Conservation (phyloP, 495 filamentous ascomycete genomes). For the Xylaria acuta region DNA sequence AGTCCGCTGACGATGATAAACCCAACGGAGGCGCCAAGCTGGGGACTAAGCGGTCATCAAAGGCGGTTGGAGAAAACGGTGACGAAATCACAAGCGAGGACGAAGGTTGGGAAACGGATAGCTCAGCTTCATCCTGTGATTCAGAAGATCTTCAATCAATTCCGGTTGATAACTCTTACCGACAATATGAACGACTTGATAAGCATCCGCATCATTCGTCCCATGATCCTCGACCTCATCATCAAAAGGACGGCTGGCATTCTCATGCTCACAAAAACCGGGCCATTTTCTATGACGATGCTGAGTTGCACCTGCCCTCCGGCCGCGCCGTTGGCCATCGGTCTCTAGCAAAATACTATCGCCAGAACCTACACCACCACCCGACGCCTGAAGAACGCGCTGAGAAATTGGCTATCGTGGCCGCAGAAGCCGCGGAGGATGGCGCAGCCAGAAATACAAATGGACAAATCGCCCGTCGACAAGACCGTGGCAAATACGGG, state of each 20-base stretch:
- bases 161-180: conserved; percentile 67
- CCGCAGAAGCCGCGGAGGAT: conserved; percentile 44
- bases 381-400: conserved; percentile 72
- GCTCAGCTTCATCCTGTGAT: conserved; percentile 80
- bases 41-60: conserved; percentile 55
- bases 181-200: conserved; percentile 64
- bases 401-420: conserved; percentile 62
- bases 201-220: conserved; percentile 70
- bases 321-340: conserved; percentile 91
- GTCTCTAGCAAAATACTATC: conserved; percentile 82
- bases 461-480: conserved; percentile 44
- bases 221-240: conserved; percentile 69
- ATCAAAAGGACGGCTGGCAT: conserved; percentile 73
- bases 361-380: conserved; percentile 88
- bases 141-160: conserved; percentile 75
- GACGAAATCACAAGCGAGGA: conserved; percentile 61
- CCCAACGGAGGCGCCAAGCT: conserved; percentile 67
- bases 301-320: conserved; percentile 91
- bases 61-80: conserved; percentile 54
- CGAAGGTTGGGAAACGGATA: conserved; percentile 92
- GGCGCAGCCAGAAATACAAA: conserved; percentile 36
- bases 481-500: conserved; percentile 57
- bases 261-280: conserved; percentile 70
- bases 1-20: conserved; percentile 54
- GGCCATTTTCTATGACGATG: conserved; percentile 86